phyloP scores from a whole-genome alignment of 305 asterid genomes.

The Fraxinus floribunda region DNA sequence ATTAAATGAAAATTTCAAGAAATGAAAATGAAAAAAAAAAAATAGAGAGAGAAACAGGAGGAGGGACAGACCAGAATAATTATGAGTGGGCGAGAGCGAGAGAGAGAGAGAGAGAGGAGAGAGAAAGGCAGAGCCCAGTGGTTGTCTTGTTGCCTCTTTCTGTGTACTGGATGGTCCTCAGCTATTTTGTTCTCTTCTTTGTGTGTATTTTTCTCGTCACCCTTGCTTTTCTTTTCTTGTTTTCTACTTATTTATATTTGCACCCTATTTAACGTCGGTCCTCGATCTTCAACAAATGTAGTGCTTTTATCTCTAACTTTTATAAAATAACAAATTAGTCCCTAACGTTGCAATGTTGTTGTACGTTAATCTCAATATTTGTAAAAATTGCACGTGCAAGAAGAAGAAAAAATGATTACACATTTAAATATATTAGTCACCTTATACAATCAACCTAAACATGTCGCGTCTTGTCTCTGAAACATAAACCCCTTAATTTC shows the following conservation, averaged over 20 bases:
- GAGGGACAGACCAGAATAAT: constrained; percentile 33
- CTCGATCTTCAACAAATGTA: background rate
- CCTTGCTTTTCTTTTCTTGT: background rate
- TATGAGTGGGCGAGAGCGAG: constrained; percentile 29
- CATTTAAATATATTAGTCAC: background rate
- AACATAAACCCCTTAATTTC: too few species aligned
- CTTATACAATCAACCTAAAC: too few species aligned
- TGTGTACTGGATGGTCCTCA: constrained; percentile 43
- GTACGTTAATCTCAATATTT: background rate
- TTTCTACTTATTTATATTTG: background rate
- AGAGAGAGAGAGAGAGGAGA: constrained; percentile 31
- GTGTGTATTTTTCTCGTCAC: constrained; percentile 31
- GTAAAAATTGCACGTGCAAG: background rate
- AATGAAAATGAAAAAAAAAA: background rate
- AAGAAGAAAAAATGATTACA: background rate
- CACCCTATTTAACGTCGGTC: background rate
- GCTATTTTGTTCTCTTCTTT: constrained; percentile 40
- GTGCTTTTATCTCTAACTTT: background rate
- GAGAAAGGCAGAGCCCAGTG: constrained; percentile 39
- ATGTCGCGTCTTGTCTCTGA: background rate
- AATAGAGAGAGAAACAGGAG: background rate
- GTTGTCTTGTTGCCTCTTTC: constrained; percentile 38
- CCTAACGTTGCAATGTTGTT: background rate
- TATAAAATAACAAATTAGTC: background rate
- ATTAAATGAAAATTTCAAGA: constrained; percentile 16